Evolutionary conservation across 371 early-diverging fungal species (phyloP).

Genomic region (Mortierella sp.): DNA sequence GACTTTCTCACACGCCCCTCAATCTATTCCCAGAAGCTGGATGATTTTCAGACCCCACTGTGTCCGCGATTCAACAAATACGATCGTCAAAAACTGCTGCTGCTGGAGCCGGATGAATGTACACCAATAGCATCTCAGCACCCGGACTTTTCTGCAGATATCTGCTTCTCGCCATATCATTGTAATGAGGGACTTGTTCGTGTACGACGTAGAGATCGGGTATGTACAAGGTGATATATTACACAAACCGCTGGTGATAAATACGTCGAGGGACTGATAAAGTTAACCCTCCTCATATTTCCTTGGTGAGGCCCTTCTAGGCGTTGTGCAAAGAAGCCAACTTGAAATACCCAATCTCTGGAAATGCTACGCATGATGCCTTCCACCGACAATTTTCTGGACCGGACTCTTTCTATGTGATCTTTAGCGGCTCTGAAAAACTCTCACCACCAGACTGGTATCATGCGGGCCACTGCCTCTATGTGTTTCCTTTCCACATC

Average conservation of each 20-base stretch:
- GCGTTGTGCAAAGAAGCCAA: conserved; percentile 26
- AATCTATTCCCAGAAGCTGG: conserved; percentile 25
- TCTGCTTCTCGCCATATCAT: conserved; percentile 42
- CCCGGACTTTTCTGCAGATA: conserved; percentile 40
- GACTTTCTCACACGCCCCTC: conserved; percentile 17
- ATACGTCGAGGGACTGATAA: not conserved
- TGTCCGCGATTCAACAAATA: conserved; percentile 41
- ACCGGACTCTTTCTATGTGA: conserved; percentile 42
- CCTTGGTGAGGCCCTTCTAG: not conserved
- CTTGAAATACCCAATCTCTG: conserved; percentile 25
- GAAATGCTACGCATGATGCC: conserved; percentile 43
- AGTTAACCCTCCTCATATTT: not conserved
- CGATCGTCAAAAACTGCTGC: conserved; percentile 40
- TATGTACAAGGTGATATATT: conserved; percentile 15
- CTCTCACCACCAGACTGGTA: conserved; percentile 51
- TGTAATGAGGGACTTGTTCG: conserved; percentile 50
- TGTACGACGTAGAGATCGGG: conserved; percentile 35
- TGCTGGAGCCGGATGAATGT: conserved; percentile 42
- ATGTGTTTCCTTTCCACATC: conserved; percentile 48
- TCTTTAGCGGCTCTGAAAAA: conserved; percentile 45
- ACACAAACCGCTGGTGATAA: not conserved
- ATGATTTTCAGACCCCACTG: conserved; percentile 32
- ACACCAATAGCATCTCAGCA: conserved; percentile 21
- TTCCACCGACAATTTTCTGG: conserved; percentile 52
- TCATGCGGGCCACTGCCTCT: conserved; percentile 37